These are phyloP conservation scores for Cyclotella atomus DNA, from an alignment of 108 stramenopile genomes.

Conservation along the genomic window DNA sequence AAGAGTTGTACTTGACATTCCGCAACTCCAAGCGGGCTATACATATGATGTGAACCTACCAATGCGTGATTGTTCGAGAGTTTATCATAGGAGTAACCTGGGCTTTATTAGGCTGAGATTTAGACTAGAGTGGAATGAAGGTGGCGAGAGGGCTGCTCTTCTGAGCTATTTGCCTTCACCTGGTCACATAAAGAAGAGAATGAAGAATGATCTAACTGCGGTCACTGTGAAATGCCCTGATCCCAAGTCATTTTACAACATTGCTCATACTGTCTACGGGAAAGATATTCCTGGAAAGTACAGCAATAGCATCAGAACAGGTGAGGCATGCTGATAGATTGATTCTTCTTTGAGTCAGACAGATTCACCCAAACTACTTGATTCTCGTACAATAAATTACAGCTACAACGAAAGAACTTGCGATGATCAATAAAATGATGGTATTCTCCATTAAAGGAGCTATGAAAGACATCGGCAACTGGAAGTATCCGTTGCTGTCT, in stretches of 20 bases:
- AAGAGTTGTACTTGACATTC: slow-evolving; percentile 55
- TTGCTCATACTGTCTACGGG: slow-evolving; percentile 66
- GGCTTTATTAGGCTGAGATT: slow-evolving; percentile 65
- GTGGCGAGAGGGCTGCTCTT: slow-evolving; percentile 58
- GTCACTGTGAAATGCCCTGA: slow-evolving; percentile 54
- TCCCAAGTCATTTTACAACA: slow-evolving; percentile 58
- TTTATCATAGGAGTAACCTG: slow-evolving; percentile 49
- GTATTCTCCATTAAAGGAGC: slow-evolving; percentile 21
- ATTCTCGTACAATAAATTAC: slow-evolving; percentile 3
- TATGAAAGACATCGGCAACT: slow-evolving; percentile 39
- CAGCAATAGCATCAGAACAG: slow-evolving; percentile 25
- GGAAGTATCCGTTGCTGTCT: slow-evolving; percentile 57
- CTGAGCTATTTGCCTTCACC: slow-evolving; percentile 58
- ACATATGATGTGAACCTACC: slow-evolving; percentile 67
- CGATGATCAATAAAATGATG: slow-evolving; percentile 37
- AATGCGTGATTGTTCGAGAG: slow-evolving; percentile 51
- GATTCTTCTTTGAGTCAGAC: neutral
- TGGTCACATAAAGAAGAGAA: neutral
- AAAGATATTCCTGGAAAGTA: slow-evolving; percentile 57
- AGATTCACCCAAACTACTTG: neutral
- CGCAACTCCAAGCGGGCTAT: slow-evolving; percentile 27
- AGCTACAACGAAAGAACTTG: slow-evolving; percentile 44
- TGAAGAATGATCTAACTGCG: neutral
- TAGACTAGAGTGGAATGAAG: slow-evolving; percentile 46
- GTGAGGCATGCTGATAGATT: neutral